Conservation (phyloP, 2,329 filamentous ascomycete species). For the Ceratocystis albifundus region DNA sequence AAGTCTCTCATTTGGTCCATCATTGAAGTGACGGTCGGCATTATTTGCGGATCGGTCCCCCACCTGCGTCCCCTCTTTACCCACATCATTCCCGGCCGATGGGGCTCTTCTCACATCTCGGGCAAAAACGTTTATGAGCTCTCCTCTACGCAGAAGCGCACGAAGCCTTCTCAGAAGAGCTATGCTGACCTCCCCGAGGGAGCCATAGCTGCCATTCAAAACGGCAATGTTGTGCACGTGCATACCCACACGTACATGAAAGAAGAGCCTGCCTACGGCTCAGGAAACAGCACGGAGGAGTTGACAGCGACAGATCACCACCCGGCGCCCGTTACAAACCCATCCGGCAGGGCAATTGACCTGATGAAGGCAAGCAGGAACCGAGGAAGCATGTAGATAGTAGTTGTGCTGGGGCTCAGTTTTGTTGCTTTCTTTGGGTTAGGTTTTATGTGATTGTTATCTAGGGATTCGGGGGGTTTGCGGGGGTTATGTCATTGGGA, state of each 20-base stretch:
- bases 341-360: background rate
- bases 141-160: constrained; percentile 6
- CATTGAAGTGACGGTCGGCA: constrained; percentile 29
- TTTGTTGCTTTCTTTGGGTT: constrained; percentile 2
- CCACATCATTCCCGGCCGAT: constrained; percentile 12
- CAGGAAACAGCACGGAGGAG: constrained; percentile 16
- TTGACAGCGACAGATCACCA: background rate
- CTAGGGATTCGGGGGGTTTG: background rate
- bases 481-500: background rate
- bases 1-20: constrained; percentile 29
- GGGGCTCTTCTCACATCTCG: constrained; percentile 1
- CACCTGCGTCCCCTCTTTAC: constrained; percentile 27
- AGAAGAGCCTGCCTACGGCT: constrained; percentile 8
- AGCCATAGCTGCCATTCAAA: constrained; percentile 9
- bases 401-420: background rate
- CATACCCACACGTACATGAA: constrained; percentile 17
- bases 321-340: background rate
- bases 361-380: constrained; percentile 5
- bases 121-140: constrained; percentile 18
- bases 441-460: background rate
- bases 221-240: constrained; percentile 17
- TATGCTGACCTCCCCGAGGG: constrained; percentile 5
- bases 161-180: constrained; percentile 2
- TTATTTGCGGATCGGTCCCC: constrained; percentile 31
- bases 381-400: background rate